Evolutionary conservation across 352 stramenopile species (phyloP).

Genomic region (Globisporangium recalcitrans): DNA sequence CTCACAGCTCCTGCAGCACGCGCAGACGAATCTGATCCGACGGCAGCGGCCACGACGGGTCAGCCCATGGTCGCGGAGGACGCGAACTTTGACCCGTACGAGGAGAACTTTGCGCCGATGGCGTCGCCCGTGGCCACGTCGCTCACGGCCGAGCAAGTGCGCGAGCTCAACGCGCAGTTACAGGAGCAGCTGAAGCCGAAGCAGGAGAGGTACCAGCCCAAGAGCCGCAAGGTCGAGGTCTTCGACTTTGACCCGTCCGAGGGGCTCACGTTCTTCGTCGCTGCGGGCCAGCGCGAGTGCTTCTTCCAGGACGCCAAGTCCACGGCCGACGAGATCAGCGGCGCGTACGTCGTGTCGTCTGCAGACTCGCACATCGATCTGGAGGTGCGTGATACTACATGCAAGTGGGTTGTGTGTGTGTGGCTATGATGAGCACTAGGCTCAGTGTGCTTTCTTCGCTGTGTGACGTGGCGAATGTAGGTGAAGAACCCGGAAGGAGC

Average conservation of each 20-base stretch:
- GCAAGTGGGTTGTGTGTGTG: not conserved
- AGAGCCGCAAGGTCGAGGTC: conserved; percentile 40
- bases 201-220: conserved; percentile 28
- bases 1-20: not conserved
- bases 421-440: not conserved
- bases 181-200: conserved; percentile 7
- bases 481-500: conserved; percentile 62
- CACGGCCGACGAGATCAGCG: conserved; percentile 51
- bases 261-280: conserved; percentile 72
- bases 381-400: conserved; percentile 21
- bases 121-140: conserved; percentile 12
- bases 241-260: conserved; percentile 85
- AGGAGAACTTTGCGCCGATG: conserved; percentile 18
- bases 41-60: conserved; percentile 5
- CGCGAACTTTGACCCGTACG: conserved; percentile 59
- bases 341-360: conserved; percentile 70
- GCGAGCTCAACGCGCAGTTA: not conserved
- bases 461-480: conserved; percentile 5
- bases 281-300: conserved; percentile 32
- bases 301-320: conserved; percentile 77
- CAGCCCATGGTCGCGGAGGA: conserved; percentile 35
- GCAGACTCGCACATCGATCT: conserved; percentile 69
- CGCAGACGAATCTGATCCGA: not conserved
- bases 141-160: conserved; percentile 1
- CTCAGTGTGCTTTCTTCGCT: not conserved